A percentile compares a stretch with the other conserved stretches of the same genome.
These are phyloP conservation scores for Diphasiastrum complanatum DNA, from an alignment of 83 land plant genomes.

Conservation along the genomic window DNA sequence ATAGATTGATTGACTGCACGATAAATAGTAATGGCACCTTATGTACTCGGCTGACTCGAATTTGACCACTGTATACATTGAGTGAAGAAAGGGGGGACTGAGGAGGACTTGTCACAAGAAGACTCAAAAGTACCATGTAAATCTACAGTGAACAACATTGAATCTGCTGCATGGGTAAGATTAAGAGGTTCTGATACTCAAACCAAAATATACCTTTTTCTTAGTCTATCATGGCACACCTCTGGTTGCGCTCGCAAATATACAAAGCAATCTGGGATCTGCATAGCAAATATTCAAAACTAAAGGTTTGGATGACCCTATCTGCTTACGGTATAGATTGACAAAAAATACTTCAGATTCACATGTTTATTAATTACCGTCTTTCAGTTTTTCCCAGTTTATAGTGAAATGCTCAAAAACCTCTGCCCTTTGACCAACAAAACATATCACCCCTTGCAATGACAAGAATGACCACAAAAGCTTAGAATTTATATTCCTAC, in stretches of 20 bases:
- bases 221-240: conserved; percentile 23
- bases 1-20: too few species aligned
- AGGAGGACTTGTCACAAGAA: too few species aligned
- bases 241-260: conserved; percentile 24
- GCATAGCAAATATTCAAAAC: not conserved
- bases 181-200: not conserved
- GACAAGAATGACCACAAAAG: too few species aligned
- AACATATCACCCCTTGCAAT: not conserved
- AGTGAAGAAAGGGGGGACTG: too few species aligned
- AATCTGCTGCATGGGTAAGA: not conserved
- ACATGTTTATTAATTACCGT: not conserved
- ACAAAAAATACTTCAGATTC: too few species aligned
- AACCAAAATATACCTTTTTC: conserved; percentile 5
- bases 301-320: not conserved
- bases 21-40: too few species aligned
- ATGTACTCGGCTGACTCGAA: too few species aligned
- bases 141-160: too few species aligned
- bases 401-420: not conserved
- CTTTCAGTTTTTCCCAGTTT: not conserved
- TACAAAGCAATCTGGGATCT: conserved; percentile 26
- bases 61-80: not conserved
- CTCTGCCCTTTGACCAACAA: not conserved
- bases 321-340: not conserved
- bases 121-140: not conserved
- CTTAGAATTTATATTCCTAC: too few species aligned